These are phyloP conservation scores for button mushroom (Agaricus bisporus) DNA, from an alignment of 768 basidiomycete species.

Conservation along the genomic window DNA sequence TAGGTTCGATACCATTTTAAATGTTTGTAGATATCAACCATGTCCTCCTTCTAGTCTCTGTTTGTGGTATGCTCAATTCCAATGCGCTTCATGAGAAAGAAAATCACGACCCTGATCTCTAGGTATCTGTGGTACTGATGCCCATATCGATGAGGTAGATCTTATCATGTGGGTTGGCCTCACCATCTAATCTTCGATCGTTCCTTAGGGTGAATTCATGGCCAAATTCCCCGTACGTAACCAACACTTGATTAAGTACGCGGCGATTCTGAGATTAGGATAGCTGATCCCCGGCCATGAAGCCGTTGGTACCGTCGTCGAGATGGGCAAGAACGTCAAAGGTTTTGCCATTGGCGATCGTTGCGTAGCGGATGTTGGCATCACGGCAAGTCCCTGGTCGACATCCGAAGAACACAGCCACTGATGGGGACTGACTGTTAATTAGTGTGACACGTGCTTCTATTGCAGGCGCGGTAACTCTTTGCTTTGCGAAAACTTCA, in stretches of 20 bases:
- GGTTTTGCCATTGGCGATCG: constrained; percentile 76
- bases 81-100: background rate
- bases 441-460: constrained; percentile 78
- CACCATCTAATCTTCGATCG: background rate
- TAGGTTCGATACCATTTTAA: constrained; percentile 14
- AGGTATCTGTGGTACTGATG: constrained; percentile 60
- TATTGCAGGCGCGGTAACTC: constrained; percentile 83
- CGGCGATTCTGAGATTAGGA: background rate
- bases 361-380: constrained; percentile 71
- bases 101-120: background rate
- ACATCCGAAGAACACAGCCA: constrained; percentile 19
- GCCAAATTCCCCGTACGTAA: constrained; percentile 57
- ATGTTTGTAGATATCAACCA: background rate
- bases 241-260: background rate
- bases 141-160: constrained; percentile 40
- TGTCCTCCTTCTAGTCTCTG: constrained; percentile 21
- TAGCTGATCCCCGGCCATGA: constrained; percentile 43
- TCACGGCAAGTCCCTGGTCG: constrained; percentile 44
- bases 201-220: constrained; percentile 56
- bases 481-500: constrained; percentile 81
- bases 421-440: constrained; percentile 3
- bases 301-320: constrained; percentile 62
- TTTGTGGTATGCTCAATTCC: constrained; percentile 24
- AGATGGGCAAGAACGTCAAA: constrained; percentile 74
- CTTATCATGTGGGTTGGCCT: background rate